Evolutionary conservation across 306 rosid genomes (phyloP), one percentile per base, ranked within the genome.

Genomic region (Fagus crenata): DNA sequence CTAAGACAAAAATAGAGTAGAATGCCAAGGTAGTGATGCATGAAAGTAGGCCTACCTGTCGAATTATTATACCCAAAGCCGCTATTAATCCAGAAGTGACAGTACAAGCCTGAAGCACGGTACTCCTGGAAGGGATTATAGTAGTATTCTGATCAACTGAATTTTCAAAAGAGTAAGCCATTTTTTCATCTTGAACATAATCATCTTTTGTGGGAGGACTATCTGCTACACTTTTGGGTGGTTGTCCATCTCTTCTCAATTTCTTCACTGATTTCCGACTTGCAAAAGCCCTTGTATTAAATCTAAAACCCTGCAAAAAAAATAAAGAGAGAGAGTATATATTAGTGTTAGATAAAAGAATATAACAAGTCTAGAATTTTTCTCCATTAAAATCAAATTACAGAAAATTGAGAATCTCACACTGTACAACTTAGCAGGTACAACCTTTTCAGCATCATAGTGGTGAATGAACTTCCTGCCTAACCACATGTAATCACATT

Each of bases 31-130:
- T 8, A 80, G 75, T 46, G 35, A 56, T 53, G 82, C 65, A 41
- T 39, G 43, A 87, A 59, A 67, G 58, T 42, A 79, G 75, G 71
- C 55, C 22, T 49, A 90, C 97, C 97, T 92, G 97, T 36, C 93
- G 88, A 78, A 92, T 85, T 63, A 81, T 78, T 5, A 89, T 64
- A 76, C 92, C 98, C 42, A 95, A 64, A 55, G 90, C 89, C n/a
- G 91, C 91, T 65, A 92, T 89, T 36, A 92, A 81, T 75, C 83
- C 89, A 7, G 92, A 92, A 85, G 98, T 92, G 77, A 84, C 56
- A 1, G 82, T 82, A 83, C 97, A 95, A 69, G 97, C 97, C 84
- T 86, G 95, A 80, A 95, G 90, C 74, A 95, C 98, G 28, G 80
- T 65, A 81, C 67, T 78, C 73, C 98, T 89, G 15, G 97, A 85